Evolutionary conservation across 176 grass and related monocot genomes (phyloP).

Genomic region (Triticum turgidum): DNA sequence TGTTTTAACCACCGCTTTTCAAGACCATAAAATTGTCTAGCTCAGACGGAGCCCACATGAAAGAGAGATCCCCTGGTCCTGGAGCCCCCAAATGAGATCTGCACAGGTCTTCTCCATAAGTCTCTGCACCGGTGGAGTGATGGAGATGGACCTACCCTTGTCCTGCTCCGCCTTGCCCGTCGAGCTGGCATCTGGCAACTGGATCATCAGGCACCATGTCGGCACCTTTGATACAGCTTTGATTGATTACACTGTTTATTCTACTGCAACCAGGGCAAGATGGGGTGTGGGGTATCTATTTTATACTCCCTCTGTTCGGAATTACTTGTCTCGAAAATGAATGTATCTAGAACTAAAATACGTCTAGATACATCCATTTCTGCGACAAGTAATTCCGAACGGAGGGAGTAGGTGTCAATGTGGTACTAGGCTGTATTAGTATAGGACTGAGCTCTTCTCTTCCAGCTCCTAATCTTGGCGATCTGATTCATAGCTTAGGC

Average conservation of each 20-base stretch:
- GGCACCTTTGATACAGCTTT: slow-evolving; percentile 20
- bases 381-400: too few relatives aligned
- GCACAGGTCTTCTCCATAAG: slow-evolving; percentile 25
- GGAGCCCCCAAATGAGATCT: not conserved
- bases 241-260: slow-evolving; percentile 22
- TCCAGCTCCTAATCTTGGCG: slow-evolving; percentile 11
- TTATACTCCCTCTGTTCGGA: not conserved
- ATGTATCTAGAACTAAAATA: too few relatives aligned
- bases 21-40: slow-evolving; percentile 12
- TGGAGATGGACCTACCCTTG: slow-evolving; percentile 30
- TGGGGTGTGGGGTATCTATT: slow-evolving; percentile 5
- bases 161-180: slow-evolving; percentile 16
- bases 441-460: not conserved
- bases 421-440: not conserved
- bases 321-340: too few relatives aligned
- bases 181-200: slow-evolving; percentile 26
- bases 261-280: slow-evolving; percentile 15
- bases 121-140: slow-evolving; percentile 21
- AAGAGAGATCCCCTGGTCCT: slow-evolving; percentile 14
- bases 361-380: too few relatives aligned
- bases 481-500: slow-evolving; percentile 34
- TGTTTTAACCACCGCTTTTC: slow-evolving; percentile 18
- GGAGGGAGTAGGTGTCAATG: slow-evolving; percentile 6
- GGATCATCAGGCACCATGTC: slow-evolving; percentile 40
- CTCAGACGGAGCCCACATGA: slow-evolving; percentile 14